Percentiles rank a stretch among this genome's conserved stretches.
These are phyloP conservation scores for Albizia julibrissin DNA, from an alignment of 306 rosid genomes.

Conservation along the genomic window DNA sequence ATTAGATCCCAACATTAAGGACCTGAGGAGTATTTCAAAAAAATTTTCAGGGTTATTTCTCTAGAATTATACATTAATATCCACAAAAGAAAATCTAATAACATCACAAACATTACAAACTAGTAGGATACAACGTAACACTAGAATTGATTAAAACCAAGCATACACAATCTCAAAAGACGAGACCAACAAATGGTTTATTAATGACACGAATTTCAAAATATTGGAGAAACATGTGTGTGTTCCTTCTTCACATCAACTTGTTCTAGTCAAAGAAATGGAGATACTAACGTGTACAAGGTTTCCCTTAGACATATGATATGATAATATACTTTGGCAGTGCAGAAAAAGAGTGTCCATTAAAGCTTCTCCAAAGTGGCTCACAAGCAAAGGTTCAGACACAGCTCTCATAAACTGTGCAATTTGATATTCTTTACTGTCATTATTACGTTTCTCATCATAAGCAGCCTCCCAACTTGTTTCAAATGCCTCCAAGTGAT, in stretches of 20 bases:
- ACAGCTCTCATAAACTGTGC: slow-evolving; percentile 39
- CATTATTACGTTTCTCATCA: not conserved
- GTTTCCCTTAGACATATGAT: slow-evolving; percentile 29
- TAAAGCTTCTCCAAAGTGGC: slow-evolving; percentile 34
- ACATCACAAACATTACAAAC: too few species aligned
- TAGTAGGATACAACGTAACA: too few species aligned
- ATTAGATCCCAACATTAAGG: too few species aligned
- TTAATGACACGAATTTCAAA: too few species aligned
- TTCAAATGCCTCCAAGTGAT: not conserved
- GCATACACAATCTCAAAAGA: too few species aligned
- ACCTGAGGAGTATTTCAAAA: too few species aligned
- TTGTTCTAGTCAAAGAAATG: not conserved
- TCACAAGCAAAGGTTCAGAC: slow-evolving; percentile 32
- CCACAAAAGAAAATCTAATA: too few species aligned
- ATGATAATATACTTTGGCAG: not conserved
- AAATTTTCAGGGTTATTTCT: too few species aligned
- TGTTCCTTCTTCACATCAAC: not conserved
- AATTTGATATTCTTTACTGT: not conserved
- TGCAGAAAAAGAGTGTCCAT: slow-evolving; percentile 24
- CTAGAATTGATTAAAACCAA: too few species aligned
- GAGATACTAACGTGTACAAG: slow-evolving; percentile 4
- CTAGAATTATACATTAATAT: too few species aligned
- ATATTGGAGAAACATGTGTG: too few species aligned
- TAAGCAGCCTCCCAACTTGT: not conserved
- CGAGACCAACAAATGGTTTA: too few species aligned